Evolutionary conservation across 257 asterid genomes (phyloP).

Genomic region (Solanum ossicruentum): DNA sequence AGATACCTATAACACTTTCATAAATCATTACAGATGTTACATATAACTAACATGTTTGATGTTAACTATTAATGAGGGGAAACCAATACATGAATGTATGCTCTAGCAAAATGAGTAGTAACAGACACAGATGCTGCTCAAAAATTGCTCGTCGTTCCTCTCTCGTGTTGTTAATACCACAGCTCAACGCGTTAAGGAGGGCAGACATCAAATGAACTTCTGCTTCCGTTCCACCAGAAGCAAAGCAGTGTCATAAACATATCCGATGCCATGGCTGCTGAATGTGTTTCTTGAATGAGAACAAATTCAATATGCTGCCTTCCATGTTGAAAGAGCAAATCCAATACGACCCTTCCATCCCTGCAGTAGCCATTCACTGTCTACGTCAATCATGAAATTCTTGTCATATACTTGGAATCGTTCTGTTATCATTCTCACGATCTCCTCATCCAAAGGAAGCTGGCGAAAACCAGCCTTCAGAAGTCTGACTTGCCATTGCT

Average conservation of each 20-base stretch:
- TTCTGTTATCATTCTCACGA: background rate
- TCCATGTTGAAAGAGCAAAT: background rate
- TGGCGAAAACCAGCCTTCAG: background rate
- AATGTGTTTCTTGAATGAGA: background rate
- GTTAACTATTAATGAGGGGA: background rate
- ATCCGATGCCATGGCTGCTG: background rate
- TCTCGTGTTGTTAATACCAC: background rate
- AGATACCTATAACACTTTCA: background rate
- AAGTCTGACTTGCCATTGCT: background rate
- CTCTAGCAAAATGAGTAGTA: background rate
- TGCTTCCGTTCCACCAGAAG: background rate
- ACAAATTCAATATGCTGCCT: background rate
- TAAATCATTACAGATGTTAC: background rate
- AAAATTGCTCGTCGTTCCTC: background rate
- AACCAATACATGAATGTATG: background rate
- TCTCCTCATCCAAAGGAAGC: background rate
- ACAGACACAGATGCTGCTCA: background rate
- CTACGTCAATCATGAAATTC: background rate
- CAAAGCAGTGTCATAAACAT: background rate
- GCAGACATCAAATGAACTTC: background rate
- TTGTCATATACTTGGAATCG: background rate
- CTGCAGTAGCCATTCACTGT: background rate
- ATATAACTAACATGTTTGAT: background rate
- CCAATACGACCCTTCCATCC: conserved; percentile 3
- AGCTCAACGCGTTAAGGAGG: background rate